Percentiles rank a stretch among this genome's conserved stretches.
These are phyloP conservation scores for Carallia pectinifolia DNA, from an alignment of 345 rosid species.

Conservation along the genomic window DNA sequence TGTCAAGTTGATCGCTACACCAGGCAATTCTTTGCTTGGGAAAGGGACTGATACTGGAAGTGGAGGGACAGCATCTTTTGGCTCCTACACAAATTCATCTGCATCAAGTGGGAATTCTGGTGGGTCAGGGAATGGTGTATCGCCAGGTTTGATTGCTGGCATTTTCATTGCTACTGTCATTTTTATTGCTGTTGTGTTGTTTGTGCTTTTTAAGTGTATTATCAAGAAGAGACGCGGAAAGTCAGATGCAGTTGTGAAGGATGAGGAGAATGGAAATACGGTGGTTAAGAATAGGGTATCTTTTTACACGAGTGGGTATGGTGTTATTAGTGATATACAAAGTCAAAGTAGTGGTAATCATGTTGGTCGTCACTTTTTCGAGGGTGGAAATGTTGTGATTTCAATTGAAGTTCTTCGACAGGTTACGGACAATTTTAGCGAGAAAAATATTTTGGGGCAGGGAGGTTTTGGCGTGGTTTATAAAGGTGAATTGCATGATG, in stretches of 20 bases:
- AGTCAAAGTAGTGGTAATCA: constrained; percentile 62
- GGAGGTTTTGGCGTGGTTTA: constrained; percentile 93
- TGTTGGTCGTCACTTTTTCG: constrained; percentile 47
- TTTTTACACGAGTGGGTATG: constrained; percentile 31
- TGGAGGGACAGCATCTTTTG: background rate
- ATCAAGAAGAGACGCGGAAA: constrained; percentile 38
- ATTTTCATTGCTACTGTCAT: constrained; percentile 45
- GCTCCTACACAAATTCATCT: constrained; percentile 8
- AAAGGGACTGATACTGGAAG: constrained; percentile 25
- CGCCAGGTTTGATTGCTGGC: constrained; percentile 44
- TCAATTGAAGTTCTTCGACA: constrained; percentile 66
- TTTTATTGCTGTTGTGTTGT: constrained; percentile 39
- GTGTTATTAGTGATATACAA: constrained; percentile 42
- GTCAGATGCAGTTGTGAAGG: constrained; percentile 35
- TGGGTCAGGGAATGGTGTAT: constrained; percentile 28
- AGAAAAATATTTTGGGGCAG: constrained; percentile 62
- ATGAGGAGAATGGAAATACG: constrained; percentile 43
- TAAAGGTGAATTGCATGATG: constrained; percentile 77
- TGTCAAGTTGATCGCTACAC: constrained; percentile 40
- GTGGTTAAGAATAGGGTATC: constrained; percentile 35
- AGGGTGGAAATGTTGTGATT: constrained; percentile 60
- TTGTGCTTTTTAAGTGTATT: constrained; percentile 48
- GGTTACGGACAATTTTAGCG: constrained; percentile 70
- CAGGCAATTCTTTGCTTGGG: constrained; percentile 56
- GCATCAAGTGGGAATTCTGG: constrained; percentile 14